phyloP scores from a whole-genome alignment of 495 filamentous ascomycete species.

The Podospora bellae-mahoneyi region DNA sequence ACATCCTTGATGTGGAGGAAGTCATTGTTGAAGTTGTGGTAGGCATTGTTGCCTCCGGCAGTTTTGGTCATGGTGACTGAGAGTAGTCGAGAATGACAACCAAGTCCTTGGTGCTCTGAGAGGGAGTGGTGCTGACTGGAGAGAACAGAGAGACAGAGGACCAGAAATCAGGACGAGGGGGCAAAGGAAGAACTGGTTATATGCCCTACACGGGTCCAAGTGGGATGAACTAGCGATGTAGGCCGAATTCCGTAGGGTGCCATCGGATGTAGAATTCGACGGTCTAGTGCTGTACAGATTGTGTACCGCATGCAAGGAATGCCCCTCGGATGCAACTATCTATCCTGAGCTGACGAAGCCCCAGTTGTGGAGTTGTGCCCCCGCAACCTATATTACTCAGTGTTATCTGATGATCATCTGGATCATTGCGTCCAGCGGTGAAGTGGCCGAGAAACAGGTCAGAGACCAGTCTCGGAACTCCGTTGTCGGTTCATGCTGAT shows the following conservation, averaged over 20 bases:
- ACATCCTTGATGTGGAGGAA: constrained; percentile 64
- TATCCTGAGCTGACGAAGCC: neutral
- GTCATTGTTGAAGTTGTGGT: constrained; percentile 66
- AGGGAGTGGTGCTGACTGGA: constrained; percentile 5
- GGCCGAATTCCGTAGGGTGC: neutral
- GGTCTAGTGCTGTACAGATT: neutral
- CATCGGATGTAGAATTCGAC: neutral
- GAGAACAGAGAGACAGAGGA: constrained; percentile 1
- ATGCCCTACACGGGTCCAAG: neutral
- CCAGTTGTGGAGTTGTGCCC: neutral
- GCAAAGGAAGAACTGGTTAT: constrained; percentile 5
- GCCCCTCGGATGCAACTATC: neutral
- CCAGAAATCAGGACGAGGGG: neutral
- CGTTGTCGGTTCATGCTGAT: neutral
- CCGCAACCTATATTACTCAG: neutral
- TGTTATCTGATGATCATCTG: neutral
- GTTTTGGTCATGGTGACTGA: constrained; percentile 39
- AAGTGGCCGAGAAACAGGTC: neutral
- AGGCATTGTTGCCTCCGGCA: constrained; percentile 61
- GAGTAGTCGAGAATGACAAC: neutral
- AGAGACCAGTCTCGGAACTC: neutral
- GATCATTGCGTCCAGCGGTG: neutral
- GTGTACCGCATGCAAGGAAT: neutral
- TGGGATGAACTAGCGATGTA: neutral
- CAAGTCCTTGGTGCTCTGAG: neutral